Evolutionary conservation across 2,329 filamentous ascomycete genomes (phyloP).

Genomic region (Nothopassalora personata): DNA sequence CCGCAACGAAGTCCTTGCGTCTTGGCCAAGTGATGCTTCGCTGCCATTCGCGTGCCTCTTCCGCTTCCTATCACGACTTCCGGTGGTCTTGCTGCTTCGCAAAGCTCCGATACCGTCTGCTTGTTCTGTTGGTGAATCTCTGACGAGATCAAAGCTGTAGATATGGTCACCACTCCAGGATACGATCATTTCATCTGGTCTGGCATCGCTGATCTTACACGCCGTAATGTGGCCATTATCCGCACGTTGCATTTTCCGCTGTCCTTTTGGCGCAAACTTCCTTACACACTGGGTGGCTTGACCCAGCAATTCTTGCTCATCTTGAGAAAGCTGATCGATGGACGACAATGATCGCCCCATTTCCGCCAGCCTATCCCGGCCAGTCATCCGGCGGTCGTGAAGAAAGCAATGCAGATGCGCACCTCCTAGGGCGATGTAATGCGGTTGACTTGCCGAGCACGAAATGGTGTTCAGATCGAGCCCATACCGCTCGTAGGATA

Average conservation of each 20-base stretch:
- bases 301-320: constrained; percentile 51
- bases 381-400: constrained; percentile 63
- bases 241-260: constrained; percentile 47
- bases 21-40: constrained; percentile 34
- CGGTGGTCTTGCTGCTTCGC: constrained; percentile 7
- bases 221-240: constrained; percentile 63
- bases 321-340: constrained; percentile 36
- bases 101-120: constrained; percentile 4
- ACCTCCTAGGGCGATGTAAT: constrained; percentile 66
- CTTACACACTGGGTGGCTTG: constrained; percentile 61
- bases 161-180: constrained; percentile 62
- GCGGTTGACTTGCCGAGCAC: constrained; percentile 60
- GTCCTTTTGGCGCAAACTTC: constrained; percentile 60
- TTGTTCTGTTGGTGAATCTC: constrained; percentile 44
- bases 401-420: constrained; percentile 64
- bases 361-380: constrained; percentile 53
- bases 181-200: constrained; percentile 62
- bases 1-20: constrained; percentile 40
- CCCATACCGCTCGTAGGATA: constrained; percentile 59
- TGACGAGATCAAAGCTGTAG: constrained; percentile 57
- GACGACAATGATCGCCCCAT: constrained; percentile 45
- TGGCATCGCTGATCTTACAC: constrained; percentile 64
- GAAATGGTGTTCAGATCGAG: constrained; percentile 65
- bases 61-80: constrained; percentile 46
- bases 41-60: constrained; percentile 48